Base-by-base conservation (phyloP, 305 asterid genomes). In the Fraxinus angustifolia region DNA sequence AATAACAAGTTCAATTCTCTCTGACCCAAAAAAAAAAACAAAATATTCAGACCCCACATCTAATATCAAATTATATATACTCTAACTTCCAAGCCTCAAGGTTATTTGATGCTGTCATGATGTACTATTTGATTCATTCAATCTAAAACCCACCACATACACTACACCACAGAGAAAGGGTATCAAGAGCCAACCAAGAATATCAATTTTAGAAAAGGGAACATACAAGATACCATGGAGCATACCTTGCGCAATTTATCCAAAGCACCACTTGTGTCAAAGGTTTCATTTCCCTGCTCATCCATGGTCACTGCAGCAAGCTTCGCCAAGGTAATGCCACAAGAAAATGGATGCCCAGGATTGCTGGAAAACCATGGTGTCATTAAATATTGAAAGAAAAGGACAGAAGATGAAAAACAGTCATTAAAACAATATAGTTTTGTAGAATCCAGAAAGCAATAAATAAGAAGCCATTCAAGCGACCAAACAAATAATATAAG, bases 231-330 rank as follows among this genome's bases (percentile, higher is more conserved):
- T 70, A 78, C 53, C 21, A 77, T 34, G 77, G 80, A 84, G 71
- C 86, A 79, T 42, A 96, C 99, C 98, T 96, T 96, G 62, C 98
- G 97, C 86, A 96, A 85, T 88, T 91, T 96, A 93, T 96, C 99
- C 79, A 93, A 91, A 85, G 98, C 99, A 79, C 99, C 99, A 84
- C 99, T 96, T 42, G 98, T 93, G 87, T 96, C 99, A 7, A 96
- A 96, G 68, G 98, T 96, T 87, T 94, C 98, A 90, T 94, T 96
- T 74, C 99, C 99, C 82, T 93, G 93, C 90, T 96, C 99, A 88
- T 96, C 98, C 95, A 87, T 91, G 11, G 99, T 96, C 72, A 96
- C 97, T 79, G 99, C 99, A 81, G 99, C 99, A 79, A 96, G 99
- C 90, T 94, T 94, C 62, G 98, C 97, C 40, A 96, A 95, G 83